Percentiles rank a stretch among this genome's conserved stretches.
These are phyloP conservation scores for Cytospora schulzeri DNA, from an alignment of 2,329 filamentous ascomycete species.

Conservation along the genomic window DNA sequence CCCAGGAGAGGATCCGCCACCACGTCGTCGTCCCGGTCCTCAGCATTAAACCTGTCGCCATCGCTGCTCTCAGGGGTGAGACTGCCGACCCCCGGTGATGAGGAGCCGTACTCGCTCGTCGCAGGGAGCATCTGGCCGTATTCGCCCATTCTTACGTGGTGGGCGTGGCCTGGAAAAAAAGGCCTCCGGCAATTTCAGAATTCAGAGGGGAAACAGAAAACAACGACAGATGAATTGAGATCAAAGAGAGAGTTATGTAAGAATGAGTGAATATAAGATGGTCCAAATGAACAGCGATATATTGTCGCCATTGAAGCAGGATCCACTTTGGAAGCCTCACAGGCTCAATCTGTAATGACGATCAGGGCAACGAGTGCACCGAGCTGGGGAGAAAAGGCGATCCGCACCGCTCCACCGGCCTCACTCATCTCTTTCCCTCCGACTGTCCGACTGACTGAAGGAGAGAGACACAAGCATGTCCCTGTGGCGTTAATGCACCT, in stretches of 20 bases:
- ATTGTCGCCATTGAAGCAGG: slow-evolving; percentile 6
- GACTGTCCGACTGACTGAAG: neutral
- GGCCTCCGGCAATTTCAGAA: neutral
- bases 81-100: slow-evolving; percentile 23
- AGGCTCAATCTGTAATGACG: neutral
- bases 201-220: no score
- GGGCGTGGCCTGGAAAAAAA: neutral
- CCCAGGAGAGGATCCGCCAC: slow-evolving; percentile 13
- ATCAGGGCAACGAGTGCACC: neutral
- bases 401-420: neutral
- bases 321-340: neutral
- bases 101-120: neutral
- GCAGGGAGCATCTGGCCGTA: neutral
- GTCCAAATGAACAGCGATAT: neutral
- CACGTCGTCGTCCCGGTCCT: slow-evolving; percentile 1
- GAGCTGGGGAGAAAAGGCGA: slow-evolving; percentile 10
- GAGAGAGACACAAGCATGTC: neutral
- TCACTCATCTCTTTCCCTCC: neutral
- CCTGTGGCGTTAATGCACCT: neutral
- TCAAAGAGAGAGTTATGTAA: neutral
- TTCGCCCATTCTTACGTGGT: slow-evolving; percentile 1
- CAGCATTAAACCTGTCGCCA: slow-evolving; percentile 27
- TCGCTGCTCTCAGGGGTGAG: slow-evolving; percentile 31
- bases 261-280: neutral
- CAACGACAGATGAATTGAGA: no score